Evolutionary conservation across 129 eudicot genomes (phyloP).

Genomic region (Apium graveolens): DNA sequence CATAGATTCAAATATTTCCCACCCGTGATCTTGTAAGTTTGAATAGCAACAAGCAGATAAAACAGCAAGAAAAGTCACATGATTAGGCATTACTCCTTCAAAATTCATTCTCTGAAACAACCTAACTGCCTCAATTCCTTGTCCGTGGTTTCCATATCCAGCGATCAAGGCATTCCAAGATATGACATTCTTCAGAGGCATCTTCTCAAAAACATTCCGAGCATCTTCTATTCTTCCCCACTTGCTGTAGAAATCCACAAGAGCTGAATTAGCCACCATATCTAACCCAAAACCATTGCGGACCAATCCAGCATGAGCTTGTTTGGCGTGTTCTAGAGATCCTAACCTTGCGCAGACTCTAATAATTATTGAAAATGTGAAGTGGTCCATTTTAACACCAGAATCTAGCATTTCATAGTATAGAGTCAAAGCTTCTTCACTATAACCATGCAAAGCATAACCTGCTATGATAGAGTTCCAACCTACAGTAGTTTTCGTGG

Average conservation of each 20-base stretch:
- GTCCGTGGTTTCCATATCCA: slow-evolving; percentile 82
- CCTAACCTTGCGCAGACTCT: slow-evolving; percentile 69
- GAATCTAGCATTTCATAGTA: slow-evolving; percentile 79
- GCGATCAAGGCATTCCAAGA: slow-evolving; percentile 85
- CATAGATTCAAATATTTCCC: slow-evolving; percentile 76
- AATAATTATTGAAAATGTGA: slow-evolving; percentile 64
- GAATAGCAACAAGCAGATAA: slow-evolving; percentile 80
- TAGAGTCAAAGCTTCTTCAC: slow-evolving; percentile 69
- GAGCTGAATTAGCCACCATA: slow-evolving; percentile 76
- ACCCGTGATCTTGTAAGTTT: slow-evolving; percentile 60
- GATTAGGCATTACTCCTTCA: slow-evolving; percentile 63
- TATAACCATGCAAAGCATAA: slow-evolving; percentile 74
- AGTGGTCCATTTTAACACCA: slow-evolving; percentile 76
- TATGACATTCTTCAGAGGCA: slow-evolving; percentile 57
- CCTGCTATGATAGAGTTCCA: slow-evolving; percentile 87
- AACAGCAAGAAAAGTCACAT: slow-evolving; percentile 83
- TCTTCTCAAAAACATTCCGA: slow-evolving; percentile 57
- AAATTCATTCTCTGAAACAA: slow-evolving; percentile 52
- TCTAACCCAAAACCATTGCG: slow-evolving; percentile 74
- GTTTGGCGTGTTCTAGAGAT: slow-evolving; percentile 75
- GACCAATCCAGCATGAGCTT: slow-evolving; percentile 80
- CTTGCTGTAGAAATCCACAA: slow-evolving; percentile 83
- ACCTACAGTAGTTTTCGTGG: slow-evolving; percentile 64
- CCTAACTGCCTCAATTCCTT: slow-evolving; percentile 63
- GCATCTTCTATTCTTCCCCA: slow-evolving; percentile 94